Evolutionary conservation across 352 stramenopile species (phyloP), one percentile per base, ranked within the genome.

Genomic region (Phytophthora lateralis): DNA sequence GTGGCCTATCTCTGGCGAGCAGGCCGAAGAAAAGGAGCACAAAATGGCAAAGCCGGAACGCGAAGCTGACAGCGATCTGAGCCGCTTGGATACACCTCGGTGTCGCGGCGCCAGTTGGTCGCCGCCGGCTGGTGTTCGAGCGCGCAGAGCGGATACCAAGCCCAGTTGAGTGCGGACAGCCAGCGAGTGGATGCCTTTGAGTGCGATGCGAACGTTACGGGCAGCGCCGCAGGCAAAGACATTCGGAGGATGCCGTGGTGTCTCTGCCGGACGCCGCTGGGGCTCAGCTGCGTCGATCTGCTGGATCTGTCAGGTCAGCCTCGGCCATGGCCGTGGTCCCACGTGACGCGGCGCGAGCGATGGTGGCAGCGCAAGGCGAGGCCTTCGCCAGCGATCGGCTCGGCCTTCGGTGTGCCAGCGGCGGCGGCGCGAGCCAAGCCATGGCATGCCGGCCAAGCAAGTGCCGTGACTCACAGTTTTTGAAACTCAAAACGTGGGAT

Each of bases 31-130:
- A 57, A 67, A 65, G 37, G 66, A 63, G 55, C 55, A 51, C 27
- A 3, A 3, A 7, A 38, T 9, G 26, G 11, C 47, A 75, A 71
- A 75, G 56, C 48, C 56, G 52, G 67, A 69, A 24, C 61, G 37
- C 35, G 17, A 18, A 34, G 49, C 27, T 60, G 49, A 58, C 63
- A 63, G 37, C 27, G 58, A 64, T 61, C 64, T 68, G 64, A 69
- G 64, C n/a, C 64, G 50, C 30, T 75, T 71, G 61, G 66, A 75
- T 75, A 75, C 66, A 71, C 50, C 56, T 56, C 15, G 57, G 12
- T 47, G 49, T 60, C 43, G 14, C 41, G 41, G 27, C 47, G 41
- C 45, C 54, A 69, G 46, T 55, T 69, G 61, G 47, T 5, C 9
- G 10, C 35, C 32, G 46, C 63, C 58, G 44, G 49, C 56, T 67